Evolutionary conservation across 768 basidiomycete genomes (phyloP).

Genomic region (Tylopilus vinaceipallidus): DNA sequence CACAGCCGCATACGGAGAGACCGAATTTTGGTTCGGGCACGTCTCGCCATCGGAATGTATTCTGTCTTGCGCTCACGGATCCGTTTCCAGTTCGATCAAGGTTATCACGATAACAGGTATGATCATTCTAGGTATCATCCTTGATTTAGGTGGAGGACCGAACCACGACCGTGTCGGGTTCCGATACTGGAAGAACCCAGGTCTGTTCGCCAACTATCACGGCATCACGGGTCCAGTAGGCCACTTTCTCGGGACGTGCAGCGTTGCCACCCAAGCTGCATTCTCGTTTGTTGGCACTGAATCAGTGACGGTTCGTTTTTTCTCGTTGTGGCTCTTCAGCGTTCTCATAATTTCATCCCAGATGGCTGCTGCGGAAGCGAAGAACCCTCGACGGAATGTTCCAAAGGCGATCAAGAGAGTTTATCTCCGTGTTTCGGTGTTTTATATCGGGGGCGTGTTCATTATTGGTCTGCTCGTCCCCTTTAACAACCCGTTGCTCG

Average conservation of each 20-base stretch:
- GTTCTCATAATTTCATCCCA: constrained; percentile 7
- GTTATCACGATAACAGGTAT: constrained; percentile 43
- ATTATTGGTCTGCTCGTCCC: constrained; percentile 51
- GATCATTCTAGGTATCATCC: constrained; percentile 43
- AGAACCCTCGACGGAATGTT: constrained; percentile 45
- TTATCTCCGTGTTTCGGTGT: constrained; percentile 41
- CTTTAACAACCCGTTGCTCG: constrained; percentile 43
- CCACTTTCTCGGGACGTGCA: constrained; percentile 51
- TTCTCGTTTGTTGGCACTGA: constrained; percentile 63
- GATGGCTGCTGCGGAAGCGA: constrained; percentile 48
- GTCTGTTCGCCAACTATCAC: constrained; percentile 48
- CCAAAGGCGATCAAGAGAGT: constrained; percentile 42
- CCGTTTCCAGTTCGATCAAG: constrained; percentile 42
- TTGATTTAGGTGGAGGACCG: constrained; percentile 52
- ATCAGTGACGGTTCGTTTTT: constrained; percentile 37
- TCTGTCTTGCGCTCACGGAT: not conserved
- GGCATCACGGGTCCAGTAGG: constrained; percentile 43
- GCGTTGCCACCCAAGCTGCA: constrained; percentile 55
- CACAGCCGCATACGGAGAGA: constrained; percentile 38
- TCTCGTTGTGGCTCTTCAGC: not conserved
- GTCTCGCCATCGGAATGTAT: not conserved
- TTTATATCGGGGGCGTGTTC: constrained; percentile 41
- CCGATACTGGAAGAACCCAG: constrained; percentile 48
- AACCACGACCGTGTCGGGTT: constrained; percentile 47
- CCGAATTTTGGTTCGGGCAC: constrained; percentile 46